These are phyloP conservation scores for Lepidium aucheri DNA, from an alignment of 345 rosid species.

Conservation along the genomic window DNA sequence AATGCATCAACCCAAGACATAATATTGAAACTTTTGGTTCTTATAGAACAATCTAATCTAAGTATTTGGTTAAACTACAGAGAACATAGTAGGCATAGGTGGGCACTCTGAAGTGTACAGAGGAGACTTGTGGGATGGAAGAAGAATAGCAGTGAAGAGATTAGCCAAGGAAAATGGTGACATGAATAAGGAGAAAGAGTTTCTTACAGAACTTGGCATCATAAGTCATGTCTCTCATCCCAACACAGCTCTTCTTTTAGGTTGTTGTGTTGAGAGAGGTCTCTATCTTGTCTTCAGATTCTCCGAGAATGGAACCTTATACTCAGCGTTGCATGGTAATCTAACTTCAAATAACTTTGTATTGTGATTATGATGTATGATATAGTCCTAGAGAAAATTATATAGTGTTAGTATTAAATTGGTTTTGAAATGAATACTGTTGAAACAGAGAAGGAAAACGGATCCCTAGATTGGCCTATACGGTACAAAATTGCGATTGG, in stretches of 20 bases:
- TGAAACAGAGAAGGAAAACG: slow-evolving; percentile 11
- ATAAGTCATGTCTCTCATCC: slow-evolving; percentile 83
- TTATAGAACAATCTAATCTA: neutral
- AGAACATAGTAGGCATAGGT: slow-evolving; percentile 66
- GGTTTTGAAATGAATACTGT: neutral
- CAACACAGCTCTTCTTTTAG: slow-evolving; percentile 68
- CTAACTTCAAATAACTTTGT: neutral
- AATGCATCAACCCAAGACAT: neutral
- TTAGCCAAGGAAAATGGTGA: slow-evolving; percentile 68
- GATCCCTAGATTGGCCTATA: slow-evolving; percentile 48
- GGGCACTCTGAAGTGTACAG: slow-evolving; percentile 90
- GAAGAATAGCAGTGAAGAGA: slow-evolving; percentile 74
- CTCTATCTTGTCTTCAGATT: slow-evolving; percentile 69
- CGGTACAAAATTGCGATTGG: slow-evolving; percentile 76
- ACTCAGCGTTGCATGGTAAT: slow-evolving; percentile 72
- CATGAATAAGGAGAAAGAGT: slow-evolving; percentile 72
- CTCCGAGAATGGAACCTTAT: slow-evolving; percentile 75
- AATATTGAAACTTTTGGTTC: neutral
- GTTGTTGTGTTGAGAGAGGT: slow-evolving; percentile 85
- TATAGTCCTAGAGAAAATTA: neutral
- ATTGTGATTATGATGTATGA: neutral
- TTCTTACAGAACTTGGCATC: slow-evolving; percentile 74
- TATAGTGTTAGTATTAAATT: neutral
- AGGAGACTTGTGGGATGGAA: slow-evolving; percentile 75
- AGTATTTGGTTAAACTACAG: slow-evolving; percentile 30